phyloP scores from a whole-genome alignment of 192 early-diverging fungal species.

The Dissophora ornata region DNA sequence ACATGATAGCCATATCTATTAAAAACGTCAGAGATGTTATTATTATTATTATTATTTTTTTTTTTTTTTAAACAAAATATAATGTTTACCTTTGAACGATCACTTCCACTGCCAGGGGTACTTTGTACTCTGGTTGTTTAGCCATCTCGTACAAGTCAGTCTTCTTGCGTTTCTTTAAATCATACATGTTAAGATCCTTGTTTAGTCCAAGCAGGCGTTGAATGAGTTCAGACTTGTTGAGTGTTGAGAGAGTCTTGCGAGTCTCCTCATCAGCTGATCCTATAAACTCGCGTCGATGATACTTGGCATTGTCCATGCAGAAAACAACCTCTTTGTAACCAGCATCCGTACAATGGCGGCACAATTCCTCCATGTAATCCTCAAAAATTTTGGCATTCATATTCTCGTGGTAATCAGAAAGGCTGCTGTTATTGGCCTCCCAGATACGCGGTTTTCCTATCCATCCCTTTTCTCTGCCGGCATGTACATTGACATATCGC shows the following conservation, averaged over 20 bases:
- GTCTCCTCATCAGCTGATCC: too few relatives aligned
- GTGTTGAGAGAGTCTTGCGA: too few relatives aligned
- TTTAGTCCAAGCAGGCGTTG: too few relatives aligned
- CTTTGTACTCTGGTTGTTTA: neutral
- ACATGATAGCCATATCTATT: constrained; percentile 20
- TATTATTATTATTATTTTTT: too few relatives aligned
- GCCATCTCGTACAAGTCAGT: too few relatives aligned
- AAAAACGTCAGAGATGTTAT: neutral
- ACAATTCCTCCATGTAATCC: constrained; percentile 16
- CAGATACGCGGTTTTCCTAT: constrained; percentile 12
- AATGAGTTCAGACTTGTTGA: too few relatives aligned
- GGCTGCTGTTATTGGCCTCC: constrained; percentile 9
- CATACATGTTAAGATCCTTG: too few relatives aligned
- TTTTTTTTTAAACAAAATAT: neutral
- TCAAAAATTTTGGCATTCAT: constrained; percentile 16
- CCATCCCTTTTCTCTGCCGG: constrained; percentile 14
- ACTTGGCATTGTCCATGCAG: too few relatives aligned
- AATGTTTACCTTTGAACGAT: neutral
- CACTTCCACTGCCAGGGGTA: constrained; percentile 1
- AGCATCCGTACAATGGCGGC: neutral
- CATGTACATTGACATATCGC: constrained; percentile 13
- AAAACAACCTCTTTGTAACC: too few relatives aligned
- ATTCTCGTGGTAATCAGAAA: constrained; percentile 7
- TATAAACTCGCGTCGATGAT: too few relatives aligned
- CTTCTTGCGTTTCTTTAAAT: too few relatives aligned